Conservation (phyloP, 164 flowering plant genomes). For the Euptelea pleiosperma region DNA sequence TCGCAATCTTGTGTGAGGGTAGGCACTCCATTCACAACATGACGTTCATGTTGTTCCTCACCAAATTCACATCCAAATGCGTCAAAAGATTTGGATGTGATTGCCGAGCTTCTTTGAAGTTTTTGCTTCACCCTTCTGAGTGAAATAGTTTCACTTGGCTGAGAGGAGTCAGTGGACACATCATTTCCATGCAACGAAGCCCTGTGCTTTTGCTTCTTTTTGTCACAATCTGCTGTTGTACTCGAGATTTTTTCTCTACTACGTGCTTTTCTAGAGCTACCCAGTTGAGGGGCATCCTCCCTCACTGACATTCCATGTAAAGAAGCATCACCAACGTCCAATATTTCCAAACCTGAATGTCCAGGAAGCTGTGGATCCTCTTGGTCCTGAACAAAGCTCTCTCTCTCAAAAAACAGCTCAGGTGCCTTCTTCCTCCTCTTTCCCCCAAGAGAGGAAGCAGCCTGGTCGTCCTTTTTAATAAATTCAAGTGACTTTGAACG, state of each 20-base stretch:
- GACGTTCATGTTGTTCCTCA: background rate
- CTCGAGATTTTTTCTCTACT: no score
- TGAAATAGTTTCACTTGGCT: background rate
- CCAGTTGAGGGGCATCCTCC: no score
- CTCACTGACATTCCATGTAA: background rate
- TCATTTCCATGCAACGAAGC: no score
- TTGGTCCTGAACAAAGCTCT: constrained; percentile 1
- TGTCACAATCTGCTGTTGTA: no score
- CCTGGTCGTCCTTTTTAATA: background rate
- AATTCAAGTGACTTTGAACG: constrained; percentile 10
- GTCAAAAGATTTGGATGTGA: background rate
- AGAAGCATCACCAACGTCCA: background rate
- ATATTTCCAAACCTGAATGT: background rate
- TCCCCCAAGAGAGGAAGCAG: background rate
- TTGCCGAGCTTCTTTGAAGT: background rate
- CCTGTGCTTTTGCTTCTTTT: no score
- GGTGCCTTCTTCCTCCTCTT: constrained; percentile 9
- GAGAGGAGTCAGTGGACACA: no score
- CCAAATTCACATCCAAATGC: background rate
- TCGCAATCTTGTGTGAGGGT: background rate
- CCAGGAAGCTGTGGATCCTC: background rate
- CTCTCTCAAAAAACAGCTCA: background rate
- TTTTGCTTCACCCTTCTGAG: no score
- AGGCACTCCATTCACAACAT: background rate
- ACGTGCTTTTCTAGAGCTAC: no score